Base-by-base conservation (phyloP, 441 rosid species). In the Dalechampia spathulata region DNA sequence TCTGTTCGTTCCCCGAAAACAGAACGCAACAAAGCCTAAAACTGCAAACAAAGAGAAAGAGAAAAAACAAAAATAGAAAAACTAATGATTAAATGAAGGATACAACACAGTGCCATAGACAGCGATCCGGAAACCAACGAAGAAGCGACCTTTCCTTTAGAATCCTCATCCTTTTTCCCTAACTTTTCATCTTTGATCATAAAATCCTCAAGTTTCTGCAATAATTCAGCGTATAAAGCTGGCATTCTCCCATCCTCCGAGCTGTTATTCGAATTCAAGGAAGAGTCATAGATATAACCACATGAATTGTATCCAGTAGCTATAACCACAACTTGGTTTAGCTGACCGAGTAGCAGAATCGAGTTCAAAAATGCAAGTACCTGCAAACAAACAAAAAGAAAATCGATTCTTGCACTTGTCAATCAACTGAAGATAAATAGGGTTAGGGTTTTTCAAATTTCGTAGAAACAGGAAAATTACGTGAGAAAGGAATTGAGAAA, bases 71-170 rank as follows among this genome's bases (percentile, higher is more conserved):
- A 22, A 28, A 4, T 30, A 30, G 4, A 30, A 30, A 2, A 6
- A 30, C 34, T 5, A 46, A 13, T 6, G 21, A 49, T 8, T 0
- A 32, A 39, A 4, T n/a, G 3, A 32, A 84, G 96, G 99, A 93
- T 90, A 93, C 97, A 90, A 60, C 99, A 90, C 60, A 93, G 96
- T 61, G 99, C 93, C 96, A 87, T 85, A 48, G 99, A 93, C 66
- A 90, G 74, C 22, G 99, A 82, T 37, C 96, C 99, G 0, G 99
- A 85, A 56, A 90, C 74, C 63, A 93, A 72, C 9, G 95, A 87
- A 55, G 86, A 83, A 32, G 70, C 64, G 28, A 78, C 58, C 63
- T 69, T 73, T 53, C 83, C 76, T 11, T 52, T 78, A 4, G 69
- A 25, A 5, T 3, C 10, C 34, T 34, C 38, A 50, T 67, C 78